phyloP scores from a whole-genome alignment of 2,329 filamentous ascomycete species.

The Verticillium nubilum region DNA sequence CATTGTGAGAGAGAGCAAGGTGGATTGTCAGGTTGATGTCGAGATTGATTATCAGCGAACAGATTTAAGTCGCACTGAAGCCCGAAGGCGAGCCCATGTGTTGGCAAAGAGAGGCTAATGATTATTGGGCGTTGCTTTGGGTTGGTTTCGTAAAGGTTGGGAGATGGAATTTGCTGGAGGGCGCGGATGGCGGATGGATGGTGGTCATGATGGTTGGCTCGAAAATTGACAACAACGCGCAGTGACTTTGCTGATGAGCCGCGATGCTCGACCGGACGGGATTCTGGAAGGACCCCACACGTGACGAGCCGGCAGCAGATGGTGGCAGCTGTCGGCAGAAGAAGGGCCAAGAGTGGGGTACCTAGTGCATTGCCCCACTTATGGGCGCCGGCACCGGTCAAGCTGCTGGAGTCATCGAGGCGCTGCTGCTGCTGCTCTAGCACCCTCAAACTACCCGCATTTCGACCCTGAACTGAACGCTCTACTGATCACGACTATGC shows the following conservation, averaged over 20 bases:
- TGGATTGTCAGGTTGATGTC: too few relatives aligned
- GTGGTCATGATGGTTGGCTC: not conserved
- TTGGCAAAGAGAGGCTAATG: not conserved
- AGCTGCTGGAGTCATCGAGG: not conserved
- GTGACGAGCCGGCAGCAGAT: not conserved
- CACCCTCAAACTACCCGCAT: not conserved
- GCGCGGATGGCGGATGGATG: not conserved
- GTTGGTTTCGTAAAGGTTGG: not conserved
- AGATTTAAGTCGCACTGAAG: not conserved
- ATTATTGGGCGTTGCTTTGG: not conserved
- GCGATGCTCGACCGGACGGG: not conserved
- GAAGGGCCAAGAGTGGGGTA: not conserved
- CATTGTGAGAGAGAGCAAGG: conserved; percentile 40
- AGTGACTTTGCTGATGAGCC: not conserved
- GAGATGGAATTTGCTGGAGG: not conserved
- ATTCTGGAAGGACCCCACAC: not conserved
- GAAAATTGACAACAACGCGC: not conserved
- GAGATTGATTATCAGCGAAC: not conserved
- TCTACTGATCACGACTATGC: not conserved
- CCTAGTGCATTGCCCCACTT: not conserved
- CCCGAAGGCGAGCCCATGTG: not conserved
- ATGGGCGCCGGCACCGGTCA: not conserved
- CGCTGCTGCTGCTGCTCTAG: not conserved
- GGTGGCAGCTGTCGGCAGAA: not conserved
- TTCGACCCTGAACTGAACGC: not conserved